These are phyloP conservation scores for Penicillium silybi DNA, from an alignment of 495 filamentous ascomycete genomes.

Conservation along the genomic window DNA sequence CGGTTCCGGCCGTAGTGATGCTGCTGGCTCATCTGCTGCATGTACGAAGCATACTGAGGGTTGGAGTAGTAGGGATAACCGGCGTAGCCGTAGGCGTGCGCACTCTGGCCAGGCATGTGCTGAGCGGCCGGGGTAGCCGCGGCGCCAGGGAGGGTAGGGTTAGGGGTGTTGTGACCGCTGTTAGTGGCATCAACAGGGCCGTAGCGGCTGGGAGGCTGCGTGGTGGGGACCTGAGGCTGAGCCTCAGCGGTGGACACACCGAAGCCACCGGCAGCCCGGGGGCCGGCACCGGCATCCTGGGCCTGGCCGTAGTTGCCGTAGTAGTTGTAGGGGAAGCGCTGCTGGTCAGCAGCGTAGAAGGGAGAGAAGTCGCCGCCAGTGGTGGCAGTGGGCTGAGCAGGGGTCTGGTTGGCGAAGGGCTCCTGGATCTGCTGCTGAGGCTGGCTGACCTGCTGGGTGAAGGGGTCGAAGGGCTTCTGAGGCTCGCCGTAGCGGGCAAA, in stretches of 20 bases:
- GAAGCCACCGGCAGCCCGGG: conserved; percentile 63
- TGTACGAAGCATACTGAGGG: conserved; percentile 76
- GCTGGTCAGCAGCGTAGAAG: conserved; percentile 82
- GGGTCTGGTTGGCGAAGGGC: conserved; percentile 55
- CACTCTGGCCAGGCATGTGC: conserved; percentile 56
- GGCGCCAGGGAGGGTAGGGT: conserved; percentile 68
- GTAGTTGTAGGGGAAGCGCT: conserved; percentile 75
- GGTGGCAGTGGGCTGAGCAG: conserved; percentile 48
- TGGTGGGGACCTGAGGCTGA: conserved; percentile 70
- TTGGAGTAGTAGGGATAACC: conserved; percentile 75
- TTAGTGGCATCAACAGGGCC: conserved; percentile 70
- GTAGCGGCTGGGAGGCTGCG: conserved; percentile 64
- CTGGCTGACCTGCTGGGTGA: conserved; percentile 71
- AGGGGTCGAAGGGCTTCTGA: conserved; percentile 86
- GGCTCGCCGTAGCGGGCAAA: conserved; percentile 67
- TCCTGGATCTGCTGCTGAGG: conserved; percentile 56
- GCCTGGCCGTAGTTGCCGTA: conserved; percentile 75
- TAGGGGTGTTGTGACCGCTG: conserved; percentile 85
- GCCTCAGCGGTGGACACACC: conserved; percentile 68
- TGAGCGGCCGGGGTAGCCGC: conserved; percentile 60
- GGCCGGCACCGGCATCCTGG: conserved; percentile 68
- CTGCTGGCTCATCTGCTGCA: conserved; percentile 59
- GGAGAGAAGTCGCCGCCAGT: conserved; percentile 77
- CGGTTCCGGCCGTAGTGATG: conserved; percentile 49
- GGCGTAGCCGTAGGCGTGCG: conserved; percentile 59